Conservation (phyloP, 2,329 filamentous ascomycete species). For the Hypoxylon sp. region DNA sequence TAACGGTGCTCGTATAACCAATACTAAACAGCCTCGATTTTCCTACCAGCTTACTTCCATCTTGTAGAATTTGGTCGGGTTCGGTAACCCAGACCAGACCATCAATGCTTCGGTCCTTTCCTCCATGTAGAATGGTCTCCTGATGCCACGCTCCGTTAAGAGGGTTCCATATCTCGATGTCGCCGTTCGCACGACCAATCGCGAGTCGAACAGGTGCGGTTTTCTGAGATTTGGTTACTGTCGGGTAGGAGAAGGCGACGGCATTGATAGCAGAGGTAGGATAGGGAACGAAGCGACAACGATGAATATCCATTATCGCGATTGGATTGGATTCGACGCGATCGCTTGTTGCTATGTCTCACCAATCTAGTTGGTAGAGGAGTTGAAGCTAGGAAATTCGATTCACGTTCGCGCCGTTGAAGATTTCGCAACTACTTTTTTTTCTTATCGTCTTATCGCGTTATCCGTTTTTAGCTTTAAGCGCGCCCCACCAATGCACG, state of each 20-base stretch:
- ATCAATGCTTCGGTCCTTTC: constrained; percentile 86
- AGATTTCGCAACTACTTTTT: constrained; percentile 13
- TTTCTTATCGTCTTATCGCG: constrained; percentile 24
- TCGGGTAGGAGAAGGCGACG: constrained; percentile 88
- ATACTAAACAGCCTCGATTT: constrained; percentile 92
- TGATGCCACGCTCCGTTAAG: constrained; percentile 84
- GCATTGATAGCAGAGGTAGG: constrained; percentile 92
- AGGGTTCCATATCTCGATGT: constrained; percentile 98
- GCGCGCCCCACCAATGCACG: background rate
- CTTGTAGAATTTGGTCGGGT: constrained; percentile 72
- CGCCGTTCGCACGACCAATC: constrained; percentile 90
- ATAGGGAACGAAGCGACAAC: constrained; percentile 94
- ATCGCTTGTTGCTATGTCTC: background rate
- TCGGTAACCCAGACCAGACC: constrained; percentile 92
- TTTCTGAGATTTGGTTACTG: constrained; percentile 56
- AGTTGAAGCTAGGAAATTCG: too few species aligned
- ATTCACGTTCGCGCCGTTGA: background rate
- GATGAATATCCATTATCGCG: constrained; percentile 86
- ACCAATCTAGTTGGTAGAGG: too few species aligned
- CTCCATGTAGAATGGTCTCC: constrained; percentile 84
- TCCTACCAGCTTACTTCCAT: constrained; percentile 71
- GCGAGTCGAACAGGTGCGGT: constrained; percentile 77
- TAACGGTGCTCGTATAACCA: constrained; percentile 89
- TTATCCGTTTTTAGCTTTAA: constrained; percentile 2
- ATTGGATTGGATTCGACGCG: constrained; percentile 12